These are phyloP conservation scores for Oryza glaberrima DNA, from an alignment of 176 grass and related monocot genomes.

Conservation along the genomic window DNA sequence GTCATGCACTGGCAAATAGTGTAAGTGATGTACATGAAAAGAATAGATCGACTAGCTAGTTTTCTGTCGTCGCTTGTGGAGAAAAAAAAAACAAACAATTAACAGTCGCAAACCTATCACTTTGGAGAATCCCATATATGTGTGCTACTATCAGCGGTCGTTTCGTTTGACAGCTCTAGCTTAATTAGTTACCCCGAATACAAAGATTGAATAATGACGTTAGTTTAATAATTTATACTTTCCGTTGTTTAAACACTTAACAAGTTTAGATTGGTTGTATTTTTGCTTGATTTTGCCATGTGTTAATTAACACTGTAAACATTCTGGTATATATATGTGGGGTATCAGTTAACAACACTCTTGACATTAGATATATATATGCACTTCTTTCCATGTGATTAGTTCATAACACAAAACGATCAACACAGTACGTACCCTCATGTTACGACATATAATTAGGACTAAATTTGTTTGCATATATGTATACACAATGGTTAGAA, in stretches of 20 bases:
- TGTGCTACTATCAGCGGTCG: background rate
- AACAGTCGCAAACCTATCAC: background rate
- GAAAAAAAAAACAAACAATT: background rate
- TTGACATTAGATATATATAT: too few species aligned
- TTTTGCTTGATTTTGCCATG: background rate
- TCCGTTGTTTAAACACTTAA: background rate
- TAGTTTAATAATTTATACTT: too few species aligned
- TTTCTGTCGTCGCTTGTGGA: background rate
- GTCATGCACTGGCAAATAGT: constrained; percentile 40
- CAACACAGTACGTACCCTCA: background rate
- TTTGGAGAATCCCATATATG: background rate
- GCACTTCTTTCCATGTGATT: background rate
- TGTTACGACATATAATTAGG: background rate
- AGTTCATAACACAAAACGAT: background rate
- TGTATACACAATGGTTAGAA: background rate
- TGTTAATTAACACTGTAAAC: too few species aligned
- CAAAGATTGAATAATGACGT: too few species aligned
- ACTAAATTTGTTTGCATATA: background rate
- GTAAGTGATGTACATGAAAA: constrained; percentile 34
- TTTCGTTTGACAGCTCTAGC: background rate
- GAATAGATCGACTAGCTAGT: constrained; percentile 6
- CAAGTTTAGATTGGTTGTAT: background rate
- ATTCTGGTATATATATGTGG: too few species aligned
- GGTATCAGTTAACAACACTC: too few species aligned
- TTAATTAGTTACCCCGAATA: background rate